Evolutionary conservation across 202 grass and related monocot species (phyloP), one percentile per base, ranked within the genome.

Genomic region (Zoysia matrella): DNA sequence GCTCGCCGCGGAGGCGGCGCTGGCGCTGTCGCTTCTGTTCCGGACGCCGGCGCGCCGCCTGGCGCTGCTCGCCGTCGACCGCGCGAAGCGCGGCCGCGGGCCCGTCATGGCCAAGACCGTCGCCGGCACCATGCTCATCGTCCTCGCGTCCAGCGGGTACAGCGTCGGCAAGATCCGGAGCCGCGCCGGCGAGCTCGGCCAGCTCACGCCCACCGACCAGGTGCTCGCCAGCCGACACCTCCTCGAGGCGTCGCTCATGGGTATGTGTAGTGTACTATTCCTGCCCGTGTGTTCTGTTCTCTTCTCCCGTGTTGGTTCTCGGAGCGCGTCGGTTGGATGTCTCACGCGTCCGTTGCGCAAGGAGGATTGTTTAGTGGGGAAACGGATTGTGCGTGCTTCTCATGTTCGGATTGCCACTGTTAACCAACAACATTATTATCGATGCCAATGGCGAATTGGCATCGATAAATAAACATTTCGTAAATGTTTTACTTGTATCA

Each of bases 221-320:
- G 89, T 94, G 77, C 86, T 94, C 65, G 77, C 86, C 46, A 87
- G 89, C 80, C 81, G 92, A 0, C 86, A 91, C 78, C 89, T 94
- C 74, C 92, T 94, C 69, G 92, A 94, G 78, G 81, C 81, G 0
- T 94, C 92, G 41, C 86, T 94, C 68, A 94, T 94, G 92, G 92
- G 92, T 94, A 91, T 8, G 46, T 36, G 54, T 46, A 36, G 30
- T 36, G 30, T 36, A 36, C 30, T 36, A 36, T 10, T 13, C 42
- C 18, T 65, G 43, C 50, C 15, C 55, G 52, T 7, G 30, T 36
- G 30, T 36, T 36, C 30, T 36, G 30, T 36, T 36, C 30, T 36
- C 30, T 36, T 36, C 30, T 36, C 30, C 30, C 30, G 30, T 36
- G 30, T 36, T 69, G 72, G 1, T 12, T 72, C n/a, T 46, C 3